Conservation (phyloP, 2,329 filamentous ascomycete genomes). For the Colletotrichum lentis region DNA sequence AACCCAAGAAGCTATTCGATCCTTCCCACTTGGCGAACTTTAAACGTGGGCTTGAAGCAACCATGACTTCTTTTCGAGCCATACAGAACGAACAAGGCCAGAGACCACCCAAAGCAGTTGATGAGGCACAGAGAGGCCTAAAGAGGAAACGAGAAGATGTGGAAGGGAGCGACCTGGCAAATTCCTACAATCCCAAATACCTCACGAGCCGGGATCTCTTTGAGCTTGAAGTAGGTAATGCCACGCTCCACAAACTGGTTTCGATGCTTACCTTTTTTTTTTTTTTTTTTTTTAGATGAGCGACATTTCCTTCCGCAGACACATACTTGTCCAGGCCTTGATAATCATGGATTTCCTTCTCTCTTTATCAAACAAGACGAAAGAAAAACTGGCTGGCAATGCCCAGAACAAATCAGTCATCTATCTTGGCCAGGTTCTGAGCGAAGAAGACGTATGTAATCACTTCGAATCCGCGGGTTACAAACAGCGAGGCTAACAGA, state of each 20-base stretch:
- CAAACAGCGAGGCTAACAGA: constrained; percentile 15
- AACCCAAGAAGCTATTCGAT: constrained; percentile 85
- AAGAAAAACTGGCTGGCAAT: constrained; percentile 76
- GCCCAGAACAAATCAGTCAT: constrained; percentile 85
- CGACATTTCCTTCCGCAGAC: constrained; percentile 91
- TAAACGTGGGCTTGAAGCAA: constrained; percentile 76
- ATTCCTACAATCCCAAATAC: constrained; percentile 95
- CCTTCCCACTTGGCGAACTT: constrained; percentile 78
- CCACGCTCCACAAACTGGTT: too few species aligned
- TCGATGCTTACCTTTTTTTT: constrained; percentile 38
- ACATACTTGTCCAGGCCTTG: constrained; percentile 92
- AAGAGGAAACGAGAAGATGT: constrained; percentile 75
- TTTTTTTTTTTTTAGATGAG: constrained; percentile 68
- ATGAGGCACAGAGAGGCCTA: constrained; percentile 69
- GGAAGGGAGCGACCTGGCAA: constrained; percentile 64
- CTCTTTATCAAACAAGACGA: constrained; percentile 84
- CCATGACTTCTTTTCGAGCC: constrained; percentile 62
- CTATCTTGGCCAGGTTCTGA: constrained; percentile 77
- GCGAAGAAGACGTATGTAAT: constrained; percentile 79
- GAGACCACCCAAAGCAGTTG: constrained; percentile 60
- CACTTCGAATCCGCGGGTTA: not conserved
- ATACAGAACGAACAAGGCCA: constrained; percentile 60
- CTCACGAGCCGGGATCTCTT: constrained; percentile 97
- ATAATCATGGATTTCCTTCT: constrained; percentile 95
- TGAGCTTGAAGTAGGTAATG: constrained; percentile 77